Conservation (phyloP, 306 rosid species). For the Cajanus cajan region DNA sequence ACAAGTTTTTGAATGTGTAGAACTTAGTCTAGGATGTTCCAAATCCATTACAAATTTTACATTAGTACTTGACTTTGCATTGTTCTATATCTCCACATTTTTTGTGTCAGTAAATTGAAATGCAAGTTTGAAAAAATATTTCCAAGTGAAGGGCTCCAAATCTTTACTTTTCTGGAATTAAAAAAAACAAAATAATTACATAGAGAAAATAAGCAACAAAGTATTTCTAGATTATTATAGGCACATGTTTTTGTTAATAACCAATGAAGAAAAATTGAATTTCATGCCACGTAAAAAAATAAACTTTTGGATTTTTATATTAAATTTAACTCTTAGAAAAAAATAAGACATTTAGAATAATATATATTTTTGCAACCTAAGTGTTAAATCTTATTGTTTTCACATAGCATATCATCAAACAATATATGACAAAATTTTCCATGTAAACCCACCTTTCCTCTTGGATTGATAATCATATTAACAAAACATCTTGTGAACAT, state of each 20-base stretch:
- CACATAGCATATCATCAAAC: not conserved
- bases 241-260: not conserved
- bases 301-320: not conserved
- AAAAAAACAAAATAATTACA: not conserved
- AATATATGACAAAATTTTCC: not conserved
- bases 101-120: not conserved
- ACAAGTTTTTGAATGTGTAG: slow-evolving; percentile 13
- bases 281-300: not conserved
- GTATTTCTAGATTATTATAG: slow-evolving; percentile 9
- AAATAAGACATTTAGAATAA: not conserved
- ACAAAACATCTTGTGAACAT: not conserved
- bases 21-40: slow-evolving; percentile 9
- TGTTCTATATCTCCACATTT: not conserved
- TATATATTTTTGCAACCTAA: not conserved
- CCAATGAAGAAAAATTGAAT: not conserved
- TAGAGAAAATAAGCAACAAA: not conserved
- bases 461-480: not conserved
- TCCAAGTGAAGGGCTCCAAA: not conserved
- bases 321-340: not conserved
- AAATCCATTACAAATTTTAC: slow-evolving; percentile 31
- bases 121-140: not conserved
- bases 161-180: not conserved
- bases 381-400: not conserved
- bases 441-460: not conserved
- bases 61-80: not conserved